phyloP scores from a whole-genome alignment of 768 basidiomycete genomes.

The Rhizopogon rudus region DNA sequence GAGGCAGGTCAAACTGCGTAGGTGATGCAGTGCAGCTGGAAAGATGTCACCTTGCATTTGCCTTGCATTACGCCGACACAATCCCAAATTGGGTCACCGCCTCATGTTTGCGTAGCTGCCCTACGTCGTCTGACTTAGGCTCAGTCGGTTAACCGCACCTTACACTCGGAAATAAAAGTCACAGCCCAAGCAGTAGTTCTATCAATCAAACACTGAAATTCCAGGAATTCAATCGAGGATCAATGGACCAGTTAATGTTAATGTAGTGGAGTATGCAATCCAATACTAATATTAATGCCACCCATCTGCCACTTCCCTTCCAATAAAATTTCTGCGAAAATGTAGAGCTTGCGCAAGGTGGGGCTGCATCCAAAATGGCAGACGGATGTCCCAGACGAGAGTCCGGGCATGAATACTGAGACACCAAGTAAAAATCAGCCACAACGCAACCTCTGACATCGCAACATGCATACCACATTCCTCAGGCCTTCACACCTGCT shows the following conservation, averaged over 20 bases:
- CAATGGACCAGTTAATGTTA: background rate
- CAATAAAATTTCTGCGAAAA: background rate
- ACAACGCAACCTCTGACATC: background rate
- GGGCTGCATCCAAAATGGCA: background rate
- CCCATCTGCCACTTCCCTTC: background rate
- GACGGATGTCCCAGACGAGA: background rate
- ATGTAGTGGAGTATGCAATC: background rate
- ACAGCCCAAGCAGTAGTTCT: background rate
- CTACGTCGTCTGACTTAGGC: background rate
- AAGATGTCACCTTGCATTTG: background rate
- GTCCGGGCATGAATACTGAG: background rate
- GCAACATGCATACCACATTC: background rate
- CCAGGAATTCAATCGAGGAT: background rate
- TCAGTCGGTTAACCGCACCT: background rate
- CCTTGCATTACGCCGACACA: background rate
- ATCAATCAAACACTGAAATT: background rate
- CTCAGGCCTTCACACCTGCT: constrained; percentile 31
- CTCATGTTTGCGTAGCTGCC: too few relatives aligned
- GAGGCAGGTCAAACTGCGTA: constrained; percentile 9
- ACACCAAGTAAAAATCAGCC: background rate
- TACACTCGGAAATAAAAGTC: background rate
- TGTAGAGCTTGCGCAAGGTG: background rate
- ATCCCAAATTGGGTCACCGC: constrained; percentile 10
- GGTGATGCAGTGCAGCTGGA: constrained; percentile 9
- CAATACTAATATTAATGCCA: background rate